Evolutionary conservation across 495 filamentous ascomycete species (phyloP).

Genomic region (Penicillium crystallinum): DNA sequence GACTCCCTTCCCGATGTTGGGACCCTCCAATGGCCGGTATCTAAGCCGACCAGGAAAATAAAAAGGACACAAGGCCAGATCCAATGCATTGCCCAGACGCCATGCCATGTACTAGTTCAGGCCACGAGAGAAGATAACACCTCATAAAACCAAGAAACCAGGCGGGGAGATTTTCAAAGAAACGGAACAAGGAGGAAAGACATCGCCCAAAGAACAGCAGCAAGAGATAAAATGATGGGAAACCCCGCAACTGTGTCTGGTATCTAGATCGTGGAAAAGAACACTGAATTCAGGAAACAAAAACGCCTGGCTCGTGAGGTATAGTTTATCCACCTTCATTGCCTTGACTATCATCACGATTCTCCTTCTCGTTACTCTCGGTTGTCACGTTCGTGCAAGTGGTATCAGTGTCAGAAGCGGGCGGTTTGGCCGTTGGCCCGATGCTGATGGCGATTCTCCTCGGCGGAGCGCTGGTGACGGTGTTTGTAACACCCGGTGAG

Average conservation of each 20-base stretch:
- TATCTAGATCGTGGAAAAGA: conserved; percentile 36
- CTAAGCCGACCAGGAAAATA: conserved; percentile 9
- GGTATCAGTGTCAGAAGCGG: conserved; percentile 10
- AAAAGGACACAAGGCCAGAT: conserved; percentile 13
- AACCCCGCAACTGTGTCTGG: conserved; percentile 29
- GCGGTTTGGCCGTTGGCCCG: conserved; percentile 19
- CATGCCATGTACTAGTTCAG: conserved; percentile 7
- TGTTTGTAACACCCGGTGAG: conserved; percentile 18
- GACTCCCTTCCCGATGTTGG: conserved; percentile 10
- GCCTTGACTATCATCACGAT: conserved; percentile 25
- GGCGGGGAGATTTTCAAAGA: conserved; percentile 9
- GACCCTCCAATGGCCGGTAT: conserved; percentile 3
- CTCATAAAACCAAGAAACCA: background rate
- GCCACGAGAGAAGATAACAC: background rate
- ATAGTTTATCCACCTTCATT: conserved; percentile 23
- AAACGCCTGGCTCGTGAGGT: conserved; percentile 11
- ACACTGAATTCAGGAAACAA: conserved; percentile 17
- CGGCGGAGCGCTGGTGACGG: conserved; percentile 29
- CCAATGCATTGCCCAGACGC: conserved; percentile 28
- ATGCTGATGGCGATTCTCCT: conserved; percentile 51
- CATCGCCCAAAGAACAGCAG: background rate
- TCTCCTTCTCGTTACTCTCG: conserved; percentile 37
- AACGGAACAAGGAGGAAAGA: conserved; percentile 5
- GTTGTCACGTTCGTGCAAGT: conserved; percentile 9
- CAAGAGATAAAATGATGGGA: conserved; percentile 5